Evolutionary conservation across 1,139 yeast species (phyloP).

Genomic region (Candida mesenterica): DNA sequence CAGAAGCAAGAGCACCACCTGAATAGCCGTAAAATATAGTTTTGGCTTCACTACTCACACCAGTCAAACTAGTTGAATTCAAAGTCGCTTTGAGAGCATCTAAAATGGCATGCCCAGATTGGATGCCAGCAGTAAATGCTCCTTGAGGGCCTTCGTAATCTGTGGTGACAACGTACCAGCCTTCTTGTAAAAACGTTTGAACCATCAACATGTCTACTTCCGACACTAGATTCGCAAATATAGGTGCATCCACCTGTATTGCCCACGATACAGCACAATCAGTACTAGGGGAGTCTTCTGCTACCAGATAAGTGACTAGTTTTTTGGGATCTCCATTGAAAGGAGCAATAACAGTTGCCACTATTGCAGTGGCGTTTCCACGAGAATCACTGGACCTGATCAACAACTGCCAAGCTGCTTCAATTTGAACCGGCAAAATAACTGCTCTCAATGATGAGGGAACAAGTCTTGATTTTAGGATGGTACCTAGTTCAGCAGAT

Average conservation of each 20-base stretch:
- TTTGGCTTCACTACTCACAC: conserved; percentile 20
- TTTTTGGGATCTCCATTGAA: conserved; percentile 27
- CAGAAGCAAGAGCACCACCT: conserved; percentile 34
- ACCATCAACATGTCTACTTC: conserved; percentile 24
- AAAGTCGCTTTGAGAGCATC: conserved; percentile 29
- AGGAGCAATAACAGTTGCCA: conserved; percentile 33
- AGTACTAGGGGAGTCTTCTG: conserved; percentile 30
- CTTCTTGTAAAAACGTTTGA: conserved; percentile 20
- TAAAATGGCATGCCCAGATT: conserved; percentile 28
- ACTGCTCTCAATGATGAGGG: conserved; percentile 21
- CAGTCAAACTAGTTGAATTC: conserved; percentile 18
- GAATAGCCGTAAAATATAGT: conserved; percentile 18
- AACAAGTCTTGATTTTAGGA: conserved; percentile 24
- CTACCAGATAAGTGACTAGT: conserved; percentile 32
- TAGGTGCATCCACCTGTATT: conserved; percentile 15
- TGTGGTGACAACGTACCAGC: conserved; percentile 33
- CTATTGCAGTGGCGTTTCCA: conserved; percentile 31
- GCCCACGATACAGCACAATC: conserved; percentile 37
- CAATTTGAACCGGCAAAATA: conserved; percentile 15
- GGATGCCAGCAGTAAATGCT: conserved; percentile 29
- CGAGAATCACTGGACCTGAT: conserved; percentile 31
- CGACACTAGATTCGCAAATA: conserved; percentile 16
- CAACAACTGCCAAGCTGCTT: conserved; percentile 28
- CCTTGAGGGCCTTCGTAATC: conserved; percentile 33
- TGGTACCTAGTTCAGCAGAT: conserved; percentile 20